These are phyloP conservation scores for Gymnopilus junonius DNA, from an alignment of 768 basidiomycete species.

Conservation along the genomic window DNA sequence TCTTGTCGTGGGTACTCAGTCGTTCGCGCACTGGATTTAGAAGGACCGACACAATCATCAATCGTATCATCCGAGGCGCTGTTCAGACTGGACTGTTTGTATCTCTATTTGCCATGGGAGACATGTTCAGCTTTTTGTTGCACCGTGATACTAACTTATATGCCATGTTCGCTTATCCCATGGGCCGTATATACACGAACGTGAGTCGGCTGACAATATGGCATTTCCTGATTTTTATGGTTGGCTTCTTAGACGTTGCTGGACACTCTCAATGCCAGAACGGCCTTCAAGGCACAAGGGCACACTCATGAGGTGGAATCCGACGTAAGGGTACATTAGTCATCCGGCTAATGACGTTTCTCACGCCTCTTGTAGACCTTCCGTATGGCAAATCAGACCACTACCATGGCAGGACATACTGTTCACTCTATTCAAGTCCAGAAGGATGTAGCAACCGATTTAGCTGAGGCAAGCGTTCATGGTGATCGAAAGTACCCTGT, in stretches of 20 bases:
- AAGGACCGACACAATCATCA: conserved; percentile 55
- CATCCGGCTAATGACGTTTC: not conserved
- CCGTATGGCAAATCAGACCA: conserved; percentile 31
- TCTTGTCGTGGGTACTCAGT: conserved; percentile 33
- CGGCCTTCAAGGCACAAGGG: conserved; percentile 35
- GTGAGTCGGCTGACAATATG: conserved; percentile 37
- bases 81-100: conserved; percentile 59
- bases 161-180: conserved; percentile 39
- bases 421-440: conserved; percentile 34
- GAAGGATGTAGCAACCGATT: conserved; percentile 31
- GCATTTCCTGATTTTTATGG: not conserved
- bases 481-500: conserved; percentile 27
- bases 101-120: conserved; percentile 53
- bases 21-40: conserved; percentile 55
- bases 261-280: conserved; percentile 47
- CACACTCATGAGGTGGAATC: conserved; percentile 32
- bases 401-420: conserved; percentile 20
- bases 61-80: conserved; percentile 57
- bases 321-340: conserved; percentile 27
- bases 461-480: conserved; percentile 6
- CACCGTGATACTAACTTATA: conserved; percentile 39
- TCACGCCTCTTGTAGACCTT: conserved; percentile 17
- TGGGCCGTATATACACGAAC: conserved; percentile 51
- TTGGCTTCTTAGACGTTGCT: conserved; percentile 39
- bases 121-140: conserved; percentile 47